Evolutionary conservation across 192 early-diverging fungal species (phyloP).

Genomic region (Coemansia sp.): DNA sequence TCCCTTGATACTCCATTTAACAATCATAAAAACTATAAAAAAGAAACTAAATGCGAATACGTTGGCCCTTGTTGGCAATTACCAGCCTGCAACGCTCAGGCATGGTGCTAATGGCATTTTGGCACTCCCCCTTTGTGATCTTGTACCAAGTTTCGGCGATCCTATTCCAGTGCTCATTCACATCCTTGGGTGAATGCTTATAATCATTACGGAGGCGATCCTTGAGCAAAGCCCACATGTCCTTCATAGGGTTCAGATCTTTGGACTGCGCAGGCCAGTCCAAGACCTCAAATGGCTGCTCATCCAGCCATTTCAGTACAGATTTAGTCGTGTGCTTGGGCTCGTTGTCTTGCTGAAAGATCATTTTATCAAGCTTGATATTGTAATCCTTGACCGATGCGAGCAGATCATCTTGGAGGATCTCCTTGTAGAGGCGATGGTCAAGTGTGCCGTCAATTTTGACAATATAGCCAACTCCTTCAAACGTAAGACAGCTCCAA

Average conservation of each 20-base stretch:
- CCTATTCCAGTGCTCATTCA: too few relatives aligned
- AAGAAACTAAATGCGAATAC: too few relatives aligned
- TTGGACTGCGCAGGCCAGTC: neutral
- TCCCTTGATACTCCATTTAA: too few relatives aligned
- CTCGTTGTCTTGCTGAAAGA: conserved; percentile 5
- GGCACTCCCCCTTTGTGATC: too few relatives aligned
- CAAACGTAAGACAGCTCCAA: neutral
- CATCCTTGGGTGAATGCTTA: neutral
- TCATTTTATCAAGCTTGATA: neutral
- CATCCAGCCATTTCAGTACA: neutral
- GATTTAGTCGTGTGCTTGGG: neutral
- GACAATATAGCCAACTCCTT: neutral
- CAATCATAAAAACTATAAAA: too few relatives aligned
- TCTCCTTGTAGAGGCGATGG: neutral
- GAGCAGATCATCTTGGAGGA: neutral
- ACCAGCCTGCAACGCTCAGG: too few relatives aligned
- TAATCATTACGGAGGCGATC: neutral
- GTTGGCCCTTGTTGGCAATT: too few relatives aligned
- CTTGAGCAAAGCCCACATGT: neutral
- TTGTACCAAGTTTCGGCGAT: too few relatives aligned
- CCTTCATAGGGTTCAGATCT: neutral
- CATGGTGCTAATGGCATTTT: too few relatives aligned
- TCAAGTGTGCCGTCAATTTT: neutral
- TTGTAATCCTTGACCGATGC: neutral
- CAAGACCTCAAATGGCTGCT: neutral